These are phyloP conservation scores for Ogataea degrootiae DNA, from an alignment of 805 yeast species.

Conservation along the genomic window DNA sequence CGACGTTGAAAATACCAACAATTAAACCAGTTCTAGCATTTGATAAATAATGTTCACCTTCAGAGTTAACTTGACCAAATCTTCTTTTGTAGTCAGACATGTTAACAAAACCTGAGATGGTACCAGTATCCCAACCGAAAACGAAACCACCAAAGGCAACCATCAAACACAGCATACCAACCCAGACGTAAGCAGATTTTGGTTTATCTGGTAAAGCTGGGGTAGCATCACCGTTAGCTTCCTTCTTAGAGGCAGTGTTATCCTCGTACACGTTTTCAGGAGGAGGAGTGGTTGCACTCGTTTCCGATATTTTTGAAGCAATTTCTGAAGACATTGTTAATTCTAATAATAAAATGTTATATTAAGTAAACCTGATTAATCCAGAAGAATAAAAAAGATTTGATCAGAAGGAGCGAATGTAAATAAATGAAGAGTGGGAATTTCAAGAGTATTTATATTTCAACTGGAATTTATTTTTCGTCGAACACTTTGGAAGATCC, in stretches of 20 bases:
- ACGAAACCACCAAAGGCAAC: constrained; percentile 76
- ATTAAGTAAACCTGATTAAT: too few species aligned
- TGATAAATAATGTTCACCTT: constrained; percentile 42
- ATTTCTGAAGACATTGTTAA: constrained; percentile 14
- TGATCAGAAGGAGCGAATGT: neutral
- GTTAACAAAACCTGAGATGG: constrained; percentile 66
- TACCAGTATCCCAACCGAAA: constrained; percentile 78
- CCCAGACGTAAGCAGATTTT: constrained; percentile 20
- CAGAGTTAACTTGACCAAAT: constrained; percentile 42
- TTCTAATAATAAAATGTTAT: too few species aligned
- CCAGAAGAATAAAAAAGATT: neutral
- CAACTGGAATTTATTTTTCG: too few species aligned
- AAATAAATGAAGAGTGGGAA: neutral
- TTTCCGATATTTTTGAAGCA: constrained; percentile 13
- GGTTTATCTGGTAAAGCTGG: constrained; percentile 22
- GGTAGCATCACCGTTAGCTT: constrained; percentile 7
- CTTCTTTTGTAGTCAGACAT: constrained; percentile 51
- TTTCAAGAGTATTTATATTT: neutral
- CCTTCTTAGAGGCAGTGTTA: constrained; percentile 8
- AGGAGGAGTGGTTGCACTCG: constrained; percentile 15
- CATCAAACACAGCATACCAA: constrained; percentile 39
- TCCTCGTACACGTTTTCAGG: constrained; percentile 24
- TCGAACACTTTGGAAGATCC: too few species aligned
- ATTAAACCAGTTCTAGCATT: constrained; percentile 55
- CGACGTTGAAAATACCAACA: constrained; percentile 66